phyloP scores from a whole-genome alignment of 192 early-diverging fungal genomes.

The Gryganskiella cystojenkinii region DNA sequence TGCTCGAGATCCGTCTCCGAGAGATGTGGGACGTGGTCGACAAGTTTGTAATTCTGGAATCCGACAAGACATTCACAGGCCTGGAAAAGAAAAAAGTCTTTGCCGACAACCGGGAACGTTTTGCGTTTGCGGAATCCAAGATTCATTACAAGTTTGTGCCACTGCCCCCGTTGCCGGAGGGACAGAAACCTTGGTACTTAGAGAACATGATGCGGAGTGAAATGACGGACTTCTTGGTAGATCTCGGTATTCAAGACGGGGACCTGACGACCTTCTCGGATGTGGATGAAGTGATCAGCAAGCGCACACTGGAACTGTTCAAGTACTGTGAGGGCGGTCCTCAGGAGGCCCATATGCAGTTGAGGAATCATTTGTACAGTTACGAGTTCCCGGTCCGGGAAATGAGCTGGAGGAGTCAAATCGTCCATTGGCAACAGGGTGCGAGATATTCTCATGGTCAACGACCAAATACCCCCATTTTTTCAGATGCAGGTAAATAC shows the following conservation, averaged over 20 bases:
- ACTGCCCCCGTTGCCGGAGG: constrained; percentile 23
- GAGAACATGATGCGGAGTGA: constrained; percentile 55
- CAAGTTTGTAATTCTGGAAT: constrained; percentile 68
- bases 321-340: constrained; percentile 61
- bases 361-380: constrained; percentile 68
- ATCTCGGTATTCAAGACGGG: constrained; percentile 22
- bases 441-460: no score
- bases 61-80: constrained; percentile 66
- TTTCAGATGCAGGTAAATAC: constrained; percentile 68
- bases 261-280: constrained; percentile 67
- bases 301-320: constrained; percentile 56
- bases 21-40: constrained; percentile 71
- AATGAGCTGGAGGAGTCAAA: constrained; percentile 61
- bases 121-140: constrained; percentile 66
- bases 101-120: constrained; percentile 56
- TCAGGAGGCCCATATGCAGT: constrained; percentile 57
- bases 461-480: no score
- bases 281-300: constrained; percentile 68
- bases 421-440: no score
- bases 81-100: constrained; percentile 59
- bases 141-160: constrained; percentile 54
- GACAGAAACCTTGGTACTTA: constrained; percentile 58
- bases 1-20: constrained; percentile 59
- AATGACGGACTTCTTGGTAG: constrained; percentile 58
- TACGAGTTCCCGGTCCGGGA: constrained; percentile 65